A percentile compares a stretch with the other conserved stretches of the same genome.
Conservation (phyloP, 192 early-diverging fungal species). For the Allomyces javanicus region DNA sequence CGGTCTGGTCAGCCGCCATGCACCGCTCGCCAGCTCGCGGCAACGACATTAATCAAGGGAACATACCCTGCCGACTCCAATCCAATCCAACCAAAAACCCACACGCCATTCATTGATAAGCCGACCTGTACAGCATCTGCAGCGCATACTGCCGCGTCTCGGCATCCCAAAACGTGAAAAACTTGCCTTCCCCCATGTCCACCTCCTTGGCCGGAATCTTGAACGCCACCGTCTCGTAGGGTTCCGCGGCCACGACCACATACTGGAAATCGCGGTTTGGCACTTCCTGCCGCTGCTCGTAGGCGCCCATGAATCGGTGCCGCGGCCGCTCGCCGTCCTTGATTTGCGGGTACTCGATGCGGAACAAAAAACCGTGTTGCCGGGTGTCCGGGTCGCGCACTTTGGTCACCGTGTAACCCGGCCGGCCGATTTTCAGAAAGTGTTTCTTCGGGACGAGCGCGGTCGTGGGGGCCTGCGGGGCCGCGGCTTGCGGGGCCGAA, state of each 20-base stretch:
- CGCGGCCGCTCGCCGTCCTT: constrained; percentile 61
- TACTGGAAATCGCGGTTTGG: constrained; percentile 83
- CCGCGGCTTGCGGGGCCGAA: neutral
- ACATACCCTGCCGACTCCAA: no score
- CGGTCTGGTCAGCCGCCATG: no score
- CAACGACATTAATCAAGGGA: no score
- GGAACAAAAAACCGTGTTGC: constrained; percentile 79
- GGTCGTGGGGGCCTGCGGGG: constrained; percentile 2
- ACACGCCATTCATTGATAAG: no score
- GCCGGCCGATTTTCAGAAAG: constrained; percentile 84
- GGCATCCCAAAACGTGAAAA: constrained; percentile 89
- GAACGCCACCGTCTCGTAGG: constrained; percentile 86
- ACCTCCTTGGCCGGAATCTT: constrained; percentile 84
- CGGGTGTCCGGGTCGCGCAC: constrained; percentile 67
- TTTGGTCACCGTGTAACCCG: constrained; percentile 85
- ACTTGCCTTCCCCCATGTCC: constrained; percentile 64
- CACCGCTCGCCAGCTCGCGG: no score
- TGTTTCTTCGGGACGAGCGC: constrained; percentile 40
- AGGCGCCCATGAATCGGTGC: constrained; percentile 92
- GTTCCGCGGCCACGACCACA: constrained; percentile 82
- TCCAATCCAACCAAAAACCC: no score
- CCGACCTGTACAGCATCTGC: constrained; percentile 73
- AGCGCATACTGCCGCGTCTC: constrained; percentile 70
- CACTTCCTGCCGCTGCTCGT: constrained; percentile 76
- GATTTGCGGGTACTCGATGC: constrained; percentile 88